Percentiles rank a stretch among this genome's conserved stretches.
phyloP scores from a whole-genome alignment of 129 eudicot species.

The Pulicaria dysenterica region DNA sequence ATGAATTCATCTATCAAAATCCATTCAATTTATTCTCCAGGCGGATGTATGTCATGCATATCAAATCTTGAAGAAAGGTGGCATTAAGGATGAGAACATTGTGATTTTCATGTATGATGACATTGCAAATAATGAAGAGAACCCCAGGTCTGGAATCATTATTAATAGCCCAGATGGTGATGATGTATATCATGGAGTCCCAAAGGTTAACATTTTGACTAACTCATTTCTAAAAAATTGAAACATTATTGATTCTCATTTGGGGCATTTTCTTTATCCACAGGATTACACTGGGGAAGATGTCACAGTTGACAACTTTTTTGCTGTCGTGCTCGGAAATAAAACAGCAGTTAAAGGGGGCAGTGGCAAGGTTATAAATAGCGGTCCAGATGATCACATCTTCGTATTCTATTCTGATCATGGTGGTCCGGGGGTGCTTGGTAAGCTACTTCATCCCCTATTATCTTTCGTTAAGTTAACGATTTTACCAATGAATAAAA shows the following conservation, averaged over 20 bases:
- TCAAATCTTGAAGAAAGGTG: constrained; percentile 79
- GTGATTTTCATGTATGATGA: constrained; percentile 95
- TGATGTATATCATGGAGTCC: constrained; percentile 89
- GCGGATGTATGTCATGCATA: constrained; percentile 78
- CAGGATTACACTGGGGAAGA: constrained; percentile 87
- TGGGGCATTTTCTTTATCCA: constrained; percentile 18
- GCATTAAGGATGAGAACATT: constrained; percentile 87
- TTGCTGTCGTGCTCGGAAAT: constrained; percentile 84
- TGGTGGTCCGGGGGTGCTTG: constrained; percentile 96
- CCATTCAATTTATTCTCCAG: constrained; percentile 34
- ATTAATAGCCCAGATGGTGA: constrained; percentile 83
- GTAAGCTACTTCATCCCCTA: constrained; percentile 44
- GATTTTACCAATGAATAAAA: neutral
- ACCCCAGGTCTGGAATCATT: constrained; percentile 83
- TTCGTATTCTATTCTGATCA: constrained; percentile 83
- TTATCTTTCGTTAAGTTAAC: neutral
- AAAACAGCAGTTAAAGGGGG: constrained; percentile 80
- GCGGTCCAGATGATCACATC: constrained; percentile 94
- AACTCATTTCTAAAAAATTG: neutral
- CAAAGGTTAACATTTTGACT: constrained; percentile 57
- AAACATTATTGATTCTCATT: constrained; percentile 22
- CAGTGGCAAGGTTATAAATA: constrained; percentile 84
- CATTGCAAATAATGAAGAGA: constrained; percentile 79
- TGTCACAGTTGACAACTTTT: constrained; percentile 73
- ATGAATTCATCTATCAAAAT: neutral